Conservation (phyloP, 1,284 basidiomycete species). For the Chondrostereum purpureum region DNA sequence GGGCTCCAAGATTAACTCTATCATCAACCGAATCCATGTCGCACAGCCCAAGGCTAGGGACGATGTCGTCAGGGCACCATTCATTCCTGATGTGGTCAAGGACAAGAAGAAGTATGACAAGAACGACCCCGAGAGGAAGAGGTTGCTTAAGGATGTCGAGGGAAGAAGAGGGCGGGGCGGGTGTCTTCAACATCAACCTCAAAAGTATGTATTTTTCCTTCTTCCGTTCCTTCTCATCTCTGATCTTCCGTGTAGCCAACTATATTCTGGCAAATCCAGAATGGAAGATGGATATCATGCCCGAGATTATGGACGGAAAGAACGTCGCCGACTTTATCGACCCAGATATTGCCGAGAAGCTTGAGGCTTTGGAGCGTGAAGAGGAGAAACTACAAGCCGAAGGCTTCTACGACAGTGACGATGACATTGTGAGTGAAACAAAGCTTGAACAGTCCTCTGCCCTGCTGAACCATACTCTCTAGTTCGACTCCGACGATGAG, state of each 20-base stretch:
- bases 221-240: slow-evolving; percentile 11
- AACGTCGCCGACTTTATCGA: slow-evolving; percentile 99
- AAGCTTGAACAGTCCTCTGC: no score
- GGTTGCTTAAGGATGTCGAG: slow-evolving; percentile 76
- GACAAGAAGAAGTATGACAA: slow-evolving; percentile 74
- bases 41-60: slow-evolving; percentile 85
- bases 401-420: slow-evolving; percentile 91
- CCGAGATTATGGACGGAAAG: slow-evolving; percentile 97
- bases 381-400: slow-evolving; percentile 91
- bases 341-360: slow-evolving; percentile 95
- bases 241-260: slow-evolving; percentile 51
- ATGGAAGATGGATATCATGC: slow-evolving; percentile 96
- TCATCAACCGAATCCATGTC: slow-evolving; percentile 92
- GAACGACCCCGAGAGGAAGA: slow-evolving; percentile 64
- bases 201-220: slow-evolving; percentile 53
- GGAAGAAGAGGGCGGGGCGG: slow-evolving; percentile 79
- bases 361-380: slow-evolving; percentile 95
- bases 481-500: slow-evolving; percentile 93
- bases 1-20: slow-evolving; percentile 86
- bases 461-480: no score
- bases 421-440: slow-evolving; percentile 70
- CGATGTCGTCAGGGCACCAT: slow-evolving; percentile 76
- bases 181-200: slow-evolving; percentile 85
- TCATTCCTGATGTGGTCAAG: slow-evolving; percentile 74
- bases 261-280: slow-evolving; percentile 85